Conservation (phyloP, 306 rosid genomes). For the Herpetospermum pedunculosum region DNA sequence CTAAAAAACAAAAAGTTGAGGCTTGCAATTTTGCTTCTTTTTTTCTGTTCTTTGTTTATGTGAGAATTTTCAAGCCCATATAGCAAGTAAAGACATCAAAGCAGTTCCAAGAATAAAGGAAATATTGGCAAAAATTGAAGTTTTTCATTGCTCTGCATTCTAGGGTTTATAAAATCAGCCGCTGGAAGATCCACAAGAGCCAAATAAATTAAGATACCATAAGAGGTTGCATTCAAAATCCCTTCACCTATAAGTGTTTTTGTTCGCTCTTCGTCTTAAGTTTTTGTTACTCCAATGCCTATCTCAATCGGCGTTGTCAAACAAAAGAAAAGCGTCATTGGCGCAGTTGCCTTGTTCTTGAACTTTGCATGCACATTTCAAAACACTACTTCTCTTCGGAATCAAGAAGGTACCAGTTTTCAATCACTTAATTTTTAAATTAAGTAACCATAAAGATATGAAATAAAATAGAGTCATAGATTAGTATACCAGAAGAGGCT, state of each 20-base stretch:
- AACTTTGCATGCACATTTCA: slow-evolving; percentile 34
- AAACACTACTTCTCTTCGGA: too few species aligned
- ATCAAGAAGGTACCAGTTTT: too few species aligned
- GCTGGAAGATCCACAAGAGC: slow-evolving; percentile 60
- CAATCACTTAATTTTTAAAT: too few species aligned
- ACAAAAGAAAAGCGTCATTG: slow-evolving; percentile 54
- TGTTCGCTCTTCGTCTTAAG: slow-evolving; percentile 32
- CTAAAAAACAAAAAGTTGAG: too few species aligned
- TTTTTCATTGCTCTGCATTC: slow-evolving; percentile 31
- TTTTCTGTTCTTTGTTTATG: too few species aligned
- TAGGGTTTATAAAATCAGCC: slow-evolving; percentile 62
- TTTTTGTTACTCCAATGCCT: slow-evolving; percentile 42
- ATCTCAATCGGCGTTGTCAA: slow-evolving; percentile 64
- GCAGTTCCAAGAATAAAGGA: slow-evolving; percentile 63
- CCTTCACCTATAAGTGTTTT: slow-evolving; percentile 54
- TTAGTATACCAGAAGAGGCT: too few species aligned
- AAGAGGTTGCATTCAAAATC: slow-evolving; percentile 42
- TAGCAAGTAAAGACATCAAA: slow-evolving; percentile 52
- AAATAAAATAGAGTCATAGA: too few species aligned
- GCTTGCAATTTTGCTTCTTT: too few species aligned
- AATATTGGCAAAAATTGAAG: slow-evolving; percentile 40
- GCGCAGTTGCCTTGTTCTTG: slow-evolving; percentile 26
- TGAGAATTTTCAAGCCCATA: slow-evolving; percentile 48
- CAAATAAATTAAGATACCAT: slow-evolving; percentile 72
- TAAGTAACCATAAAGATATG: too few species aligned